Base-by-base conservation (phyloP, 768 basidiomycete genomes). In the Tubosaeta sp. region DNA sequence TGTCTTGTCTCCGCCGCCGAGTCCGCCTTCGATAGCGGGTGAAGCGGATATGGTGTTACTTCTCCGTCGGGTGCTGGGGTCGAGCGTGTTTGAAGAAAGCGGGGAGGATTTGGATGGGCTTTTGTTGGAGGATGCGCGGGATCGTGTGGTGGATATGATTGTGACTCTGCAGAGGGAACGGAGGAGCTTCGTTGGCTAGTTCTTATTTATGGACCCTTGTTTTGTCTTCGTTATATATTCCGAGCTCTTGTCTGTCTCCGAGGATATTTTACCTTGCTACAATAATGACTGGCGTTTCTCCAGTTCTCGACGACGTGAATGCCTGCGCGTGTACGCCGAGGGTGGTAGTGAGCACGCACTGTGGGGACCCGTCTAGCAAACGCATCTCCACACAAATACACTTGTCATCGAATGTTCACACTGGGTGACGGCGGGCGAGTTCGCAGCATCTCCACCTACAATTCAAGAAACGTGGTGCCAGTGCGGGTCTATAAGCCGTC, bases 381-480 rank as follows among this genome's bases (percentile, higher is more conserved):
- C 58, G 13, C 77, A 70, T 46, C 65, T 76, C 27, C 90, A 84
- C 59, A 90, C 87, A 27, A 88, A 88, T 59, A 83, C 83, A 35
- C 87, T 86, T 57, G 70, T 90, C 44, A 63, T 83, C 10, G 69
- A 82, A 45, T 35, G 57, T 31, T 36, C 40, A 4, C 14, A n/a
- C 43, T 5, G 29, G 7, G 34, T n/a, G 7, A 3, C 6, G 34
- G 9, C 9, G n/a, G n/a, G n/a, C n/a, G n/a, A n/a, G n/a, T n/a
- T n/a, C n/a, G n/a, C n/a, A n/a, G n/a, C n/a, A n/a, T n/a, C n/a
- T n/a, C n/a, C n/a, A n/a, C n/a, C n/a, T n/a, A n/a, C n/a, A n/a
- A n/a, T 78, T 78, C 59, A 91, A 91, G 68, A 90, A 90, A 64
- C 76, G 89, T 24, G 89, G 89, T 2, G 83, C 89, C 62, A 89